These are phyloP conservation scores for Cercospora canescens DNA, from an alignment of 2,329 filamentous ascomycete species.

Conservation along the genomic window DNA sequence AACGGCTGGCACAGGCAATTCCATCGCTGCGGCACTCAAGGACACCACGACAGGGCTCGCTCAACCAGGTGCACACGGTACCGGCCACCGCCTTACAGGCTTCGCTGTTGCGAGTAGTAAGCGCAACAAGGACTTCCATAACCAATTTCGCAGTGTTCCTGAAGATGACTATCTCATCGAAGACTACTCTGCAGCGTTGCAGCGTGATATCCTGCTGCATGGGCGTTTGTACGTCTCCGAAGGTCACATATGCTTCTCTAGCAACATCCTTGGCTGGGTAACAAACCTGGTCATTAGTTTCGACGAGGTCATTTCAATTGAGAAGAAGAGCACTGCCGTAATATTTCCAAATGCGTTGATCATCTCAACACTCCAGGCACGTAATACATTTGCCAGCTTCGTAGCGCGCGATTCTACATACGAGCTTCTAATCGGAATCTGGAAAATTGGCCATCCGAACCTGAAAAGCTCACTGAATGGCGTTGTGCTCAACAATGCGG, in stretches of 20 bases:
- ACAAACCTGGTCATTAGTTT: conserved; percentile 98
- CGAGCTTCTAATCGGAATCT: conserved; percentile 95
- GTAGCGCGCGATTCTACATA: conserved; percentile 94
- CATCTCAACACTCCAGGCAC: conserved; percentile 91
- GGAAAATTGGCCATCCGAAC: conserved; percentile 94
- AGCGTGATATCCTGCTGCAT: conserved; percentile 92
- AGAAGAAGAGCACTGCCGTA: conserved; percentile 93
- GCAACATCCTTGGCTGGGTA: conserved; percentile 97
- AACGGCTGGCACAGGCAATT: conserved; percentile 63
- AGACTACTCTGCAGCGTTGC: conserved; percentile 94
- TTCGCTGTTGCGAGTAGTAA: conserved; percentile 97
- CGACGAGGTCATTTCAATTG: conserved; percentile 93
- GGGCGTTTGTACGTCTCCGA: conserved; percentile 95
- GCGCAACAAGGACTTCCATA: conserved; percentile 92
- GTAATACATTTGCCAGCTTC: conserved; percentile 94
- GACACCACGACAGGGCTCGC: conserved; percentile 70
- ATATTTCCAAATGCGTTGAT: conserved; percentile 97
- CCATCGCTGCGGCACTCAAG: conserved; percentile 70
- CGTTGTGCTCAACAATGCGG: conserved; percentile 73
- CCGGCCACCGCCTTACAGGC: conserved; percentile 78
- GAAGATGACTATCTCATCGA: conserved; percentile 98
- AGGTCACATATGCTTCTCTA: conserved; percentile 96
- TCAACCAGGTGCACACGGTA: conserved; percentile 58
- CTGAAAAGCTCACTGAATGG: conserved; percentile 90
- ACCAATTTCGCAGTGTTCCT: conserved; percentile 90